Conservation (phyloP, 495 filamentous ascomycete species). For the Eremomyces bilateralis region DNA sequence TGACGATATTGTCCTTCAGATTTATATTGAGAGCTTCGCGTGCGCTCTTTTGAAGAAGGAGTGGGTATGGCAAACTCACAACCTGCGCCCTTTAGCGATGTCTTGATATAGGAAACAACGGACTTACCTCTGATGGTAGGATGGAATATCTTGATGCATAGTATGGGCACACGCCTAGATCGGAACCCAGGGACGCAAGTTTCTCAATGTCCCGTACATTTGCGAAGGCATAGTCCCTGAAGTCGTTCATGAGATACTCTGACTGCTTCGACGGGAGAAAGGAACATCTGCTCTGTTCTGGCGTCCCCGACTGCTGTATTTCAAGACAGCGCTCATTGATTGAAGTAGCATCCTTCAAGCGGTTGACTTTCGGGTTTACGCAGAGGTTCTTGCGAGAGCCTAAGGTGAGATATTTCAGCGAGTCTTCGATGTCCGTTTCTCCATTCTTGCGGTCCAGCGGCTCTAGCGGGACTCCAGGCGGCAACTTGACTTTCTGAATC, state of each 20-base stretch:
- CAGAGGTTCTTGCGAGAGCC: slow-evolving; percentile 86
- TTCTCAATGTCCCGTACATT: slow-evolving; percentile 88
- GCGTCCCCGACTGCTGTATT: slow-evolving; percentile 52
- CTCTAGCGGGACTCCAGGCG: slow-evolving; percentile 29
- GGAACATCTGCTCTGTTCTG: slow-evolving; percentile 46
- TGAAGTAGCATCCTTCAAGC: slow-evolving; percentile 47
- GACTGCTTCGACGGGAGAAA: slow-evolving; percentile 64
- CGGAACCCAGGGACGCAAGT: slow-evolving; percentile 51
- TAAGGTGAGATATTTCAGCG: slow-evolving; percentile 65
- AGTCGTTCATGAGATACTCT: slow-evolving; percentile 46
- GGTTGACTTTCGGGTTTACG: slow-evolving; percentile 64
- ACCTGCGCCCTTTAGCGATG: slow-evolving; percentile 30
- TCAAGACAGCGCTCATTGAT: slow-evolving; percentile 95
- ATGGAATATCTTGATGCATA: slow-evolving; percentile 76
- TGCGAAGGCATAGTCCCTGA: slow-evolving; percentile 74
- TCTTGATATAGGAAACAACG: not conserved
- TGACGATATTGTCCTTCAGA: slow-evolving; percentile 67
- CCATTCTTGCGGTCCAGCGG: slow-evolving; percentile 11
- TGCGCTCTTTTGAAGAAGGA: slow-evolving; percentile 74
- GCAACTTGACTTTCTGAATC: slow-evolving; percentile 58
- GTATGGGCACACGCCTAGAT: slow-evolving; percentile 76
- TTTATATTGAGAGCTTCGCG: slow-evolving; percentile 73
- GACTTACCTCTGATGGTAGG: slow-evolving; percentile 47
- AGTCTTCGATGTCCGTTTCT: slow-evolving; percentile 24
- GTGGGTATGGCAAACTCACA: slow-evolving; percentile 79